Conservation (phyloP, 2,329 filamentous ascomycete species). For the Curvularia verruculosa region DNA sequence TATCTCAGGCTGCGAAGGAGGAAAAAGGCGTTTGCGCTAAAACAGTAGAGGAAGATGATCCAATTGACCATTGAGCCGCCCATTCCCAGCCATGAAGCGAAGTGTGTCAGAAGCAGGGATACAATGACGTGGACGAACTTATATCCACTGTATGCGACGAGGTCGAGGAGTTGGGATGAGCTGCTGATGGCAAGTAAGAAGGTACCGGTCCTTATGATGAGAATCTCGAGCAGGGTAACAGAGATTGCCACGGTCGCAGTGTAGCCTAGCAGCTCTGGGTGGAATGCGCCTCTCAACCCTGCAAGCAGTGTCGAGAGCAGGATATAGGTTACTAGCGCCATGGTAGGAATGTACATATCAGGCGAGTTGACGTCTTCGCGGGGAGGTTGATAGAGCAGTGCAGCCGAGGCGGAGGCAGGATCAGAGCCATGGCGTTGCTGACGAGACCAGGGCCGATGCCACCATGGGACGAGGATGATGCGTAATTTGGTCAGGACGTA, state of each 20-base stretch:
- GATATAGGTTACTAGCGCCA: constrained; percentile 98
- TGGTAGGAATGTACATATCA: constrained; percentile 98
- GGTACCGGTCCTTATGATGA: constrained; percentile 88
- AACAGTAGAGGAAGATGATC: constrained; percentile 89
- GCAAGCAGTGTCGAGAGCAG: constrained; percentile 89
- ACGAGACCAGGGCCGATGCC: constrained; percentile 95
- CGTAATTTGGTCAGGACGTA: constrained; percentile 94
- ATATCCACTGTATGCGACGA: constrained; percentile 96
- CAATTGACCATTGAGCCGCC: constrained; percentile 89
- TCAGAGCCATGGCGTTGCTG: constrained; percentile 70
- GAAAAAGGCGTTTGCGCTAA: constrained; percentile 93
- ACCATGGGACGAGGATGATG: constrained; percentile 95
- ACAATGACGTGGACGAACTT: constrained; percentile 98
- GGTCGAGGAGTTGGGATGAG: constrained; percentile 88
- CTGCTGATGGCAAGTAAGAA: constrained; percentile 94
- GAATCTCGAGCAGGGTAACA: constrained; percentile 84
- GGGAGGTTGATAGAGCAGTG: constrained; percentile 74
- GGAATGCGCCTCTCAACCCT: constrained; percentile 87
- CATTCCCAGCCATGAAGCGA: constrained; percentile 67
- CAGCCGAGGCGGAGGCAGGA: constrained; percentile 15
- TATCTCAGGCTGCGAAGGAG: constrained; percentile 94
- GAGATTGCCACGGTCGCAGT: constrained; percentile 84
- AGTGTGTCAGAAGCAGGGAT: constrained; percentile 78
- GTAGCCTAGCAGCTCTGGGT: constrained; percentile 89
- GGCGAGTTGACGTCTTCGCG: constrained; percentile 96